Conservation (phyloP, 2,329 filamentous ascomycete genomes). For the Tolypocladium pustulatum region DNA sequence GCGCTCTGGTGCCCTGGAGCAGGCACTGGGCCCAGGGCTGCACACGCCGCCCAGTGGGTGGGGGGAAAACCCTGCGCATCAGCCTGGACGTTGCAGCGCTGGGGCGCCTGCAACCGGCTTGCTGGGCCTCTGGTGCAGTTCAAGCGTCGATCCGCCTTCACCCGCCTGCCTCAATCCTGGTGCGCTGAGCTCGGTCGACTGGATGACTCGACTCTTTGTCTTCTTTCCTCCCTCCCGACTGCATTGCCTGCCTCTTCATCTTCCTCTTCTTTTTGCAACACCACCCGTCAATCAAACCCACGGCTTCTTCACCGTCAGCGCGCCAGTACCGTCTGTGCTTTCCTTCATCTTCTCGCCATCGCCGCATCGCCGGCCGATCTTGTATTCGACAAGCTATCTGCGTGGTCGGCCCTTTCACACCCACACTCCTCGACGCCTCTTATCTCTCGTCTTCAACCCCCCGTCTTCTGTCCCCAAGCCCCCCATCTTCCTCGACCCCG, state of each 20-base stretch:
- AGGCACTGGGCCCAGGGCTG: not conserved
- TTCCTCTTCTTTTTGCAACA: not conserved
- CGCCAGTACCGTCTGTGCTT: not conserved
- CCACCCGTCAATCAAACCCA: not conserved
- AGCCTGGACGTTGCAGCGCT: not conserved
- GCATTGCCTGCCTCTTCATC: not conserved
- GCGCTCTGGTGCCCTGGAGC: not conserved
- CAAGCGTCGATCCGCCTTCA: conserved; percentile 5
- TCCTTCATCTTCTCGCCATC: not conserved
- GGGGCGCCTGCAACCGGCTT: conserved; percentile 4
- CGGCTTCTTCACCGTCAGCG: not conserved
- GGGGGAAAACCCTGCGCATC: not conserved
- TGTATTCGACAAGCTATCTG: not conserved
- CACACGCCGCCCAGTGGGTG: not conserved
- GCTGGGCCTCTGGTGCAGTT: conserved; percentile 2
- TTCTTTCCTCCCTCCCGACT: conserved; percentile 6
- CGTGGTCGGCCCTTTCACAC: not conserved
- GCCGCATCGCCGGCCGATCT: not conserved
- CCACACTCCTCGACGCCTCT: not conserved
- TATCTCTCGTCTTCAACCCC: not conserved
- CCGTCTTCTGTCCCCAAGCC: not conserved
- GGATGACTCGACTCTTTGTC: not conserved
- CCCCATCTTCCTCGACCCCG: not conserved
- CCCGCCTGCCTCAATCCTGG: not conserved
- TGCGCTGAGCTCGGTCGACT: not conserved